A percentile compares a stretch with the other conserved stretches of the same genome.
These are phyloP conservation scores for Thalassiosira mediterranea DNA, from an alignment of 352 stramenopile genomes.

Conservation along the genomic window DNA sequence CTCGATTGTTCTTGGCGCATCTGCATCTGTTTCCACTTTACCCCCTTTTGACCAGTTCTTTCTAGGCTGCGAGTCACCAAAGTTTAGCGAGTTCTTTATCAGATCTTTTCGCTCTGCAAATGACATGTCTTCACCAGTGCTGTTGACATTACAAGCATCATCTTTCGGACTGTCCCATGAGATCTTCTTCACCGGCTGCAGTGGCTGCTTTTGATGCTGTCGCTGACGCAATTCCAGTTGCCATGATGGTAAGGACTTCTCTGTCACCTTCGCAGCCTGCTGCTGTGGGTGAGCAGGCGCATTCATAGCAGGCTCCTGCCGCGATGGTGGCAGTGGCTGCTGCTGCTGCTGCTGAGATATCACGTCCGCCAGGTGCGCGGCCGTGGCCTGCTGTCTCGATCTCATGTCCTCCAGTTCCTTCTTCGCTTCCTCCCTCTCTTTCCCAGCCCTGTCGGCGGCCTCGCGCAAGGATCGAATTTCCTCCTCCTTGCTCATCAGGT, in stretches of 20 bases:
- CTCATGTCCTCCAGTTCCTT: slow-evolving; percentile 4
- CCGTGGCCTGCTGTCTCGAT: background rate
- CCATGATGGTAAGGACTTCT: background rate
- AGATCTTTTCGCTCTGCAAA: slow-evolving; percentile 22
- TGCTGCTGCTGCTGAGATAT: no score
- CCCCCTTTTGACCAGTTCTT: no score
- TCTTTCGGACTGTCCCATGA: background rate
- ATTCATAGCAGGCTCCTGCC: background rate
- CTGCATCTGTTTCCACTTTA: background rate
- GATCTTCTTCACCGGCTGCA: background rate
- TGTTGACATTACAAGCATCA: background rate
- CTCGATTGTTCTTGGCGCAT: background rate
- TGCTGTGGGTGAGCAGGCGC: background rate
- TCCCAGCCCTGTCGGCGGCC: background rate
- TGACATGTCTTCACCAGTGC: background rate
- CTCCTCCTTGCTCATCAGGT: slow-evolving; percentile 11
- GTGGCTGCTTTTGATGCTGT: background rate
- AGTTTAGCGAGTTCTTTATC: slow-evolving; percentile 25
- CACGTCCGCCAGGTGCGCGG: no score
- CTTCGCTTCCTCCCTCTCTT: slow-evolving; percentile 13
- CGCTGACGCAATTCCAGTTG: background rate
- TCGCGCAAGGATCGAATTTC: slow-evolving; percentile 9
- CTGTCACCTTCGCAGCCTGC: background rate
- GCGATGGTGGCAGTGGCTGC: no score
- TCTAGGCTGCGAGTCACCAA: no score